Conservation (phyloP, 192 early-diverging fungal species). For the Linnemannia exigua region DNA sequence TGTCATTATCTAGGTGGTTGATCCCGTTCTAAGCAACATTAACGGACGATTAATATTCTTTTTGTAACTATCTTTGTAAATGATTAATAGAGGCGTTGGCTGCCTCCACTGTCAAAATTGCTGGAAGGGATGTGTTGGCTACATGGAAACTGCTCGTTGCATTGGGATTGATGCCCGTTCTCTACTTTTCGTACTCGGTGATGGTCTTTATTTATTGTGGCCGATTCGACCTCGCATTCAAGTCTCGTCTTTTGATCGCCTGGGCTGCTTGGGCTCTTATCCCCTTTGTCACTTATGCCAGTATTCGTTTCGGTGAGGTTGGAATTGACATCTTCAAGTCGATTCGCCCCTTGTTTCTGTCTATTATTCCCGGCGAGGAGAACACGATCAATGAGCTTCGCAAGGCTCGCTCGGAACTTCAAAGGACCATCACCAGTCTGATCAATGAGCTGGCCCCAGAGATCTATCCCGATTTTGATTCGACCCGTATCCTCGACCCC, state of each 20-base stretch:
- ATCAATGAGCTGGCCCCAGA: constrained; percentile 90
- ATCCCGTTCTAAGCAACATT: too few species aligned
- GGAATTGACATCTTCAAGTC: constrained; percentile 83
- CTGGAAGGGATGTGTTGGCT: constrained; percentile 94
- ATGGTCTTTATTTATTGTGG: constrained; percentile 68
- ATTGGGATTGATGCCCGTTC: constrained; percentile 76
- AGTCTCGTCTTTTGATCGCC: constrained; percentile 38
- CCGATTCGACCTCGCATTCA: constrained; percentile 55
- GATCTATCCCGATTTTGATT: constrained; percentile 79
- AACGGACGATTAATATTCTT: not conserved
- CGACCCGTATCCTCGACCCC: constrained; percentile 43
- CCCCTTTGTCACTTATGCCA: constrained; percentile 76
- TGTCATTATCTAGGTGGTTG: too few species aligned
- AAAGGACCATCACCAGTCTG: constrained; percentile 77
- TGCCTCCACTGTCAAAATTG: constrained; percentile 91
- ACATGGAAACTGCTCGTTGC: constrained; percentile 93
- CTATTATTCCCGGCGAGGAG: constrained; percentile 67
- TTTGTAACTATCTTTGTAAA: not conserved
- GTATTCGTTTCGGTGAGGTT: constrained; percentile 79
- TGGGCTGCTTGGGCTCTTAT: constrained; percentile 61
- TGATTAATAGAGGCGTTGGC: constrained; percentile 75
- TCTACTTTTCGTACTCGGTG: constrained; percentile 78
- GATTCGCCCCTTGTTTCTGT: constrained; percentile 85
- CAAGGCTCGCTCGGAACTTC: constrained; percentile 75
- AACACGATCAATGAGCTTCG: constrained; percentile 72